These are phyloP conservation scores for Paecilomyces niveus DNA, from an alignment of 2,329 filamentous ascomycete species.

Conservation along the genomic window DNA sequence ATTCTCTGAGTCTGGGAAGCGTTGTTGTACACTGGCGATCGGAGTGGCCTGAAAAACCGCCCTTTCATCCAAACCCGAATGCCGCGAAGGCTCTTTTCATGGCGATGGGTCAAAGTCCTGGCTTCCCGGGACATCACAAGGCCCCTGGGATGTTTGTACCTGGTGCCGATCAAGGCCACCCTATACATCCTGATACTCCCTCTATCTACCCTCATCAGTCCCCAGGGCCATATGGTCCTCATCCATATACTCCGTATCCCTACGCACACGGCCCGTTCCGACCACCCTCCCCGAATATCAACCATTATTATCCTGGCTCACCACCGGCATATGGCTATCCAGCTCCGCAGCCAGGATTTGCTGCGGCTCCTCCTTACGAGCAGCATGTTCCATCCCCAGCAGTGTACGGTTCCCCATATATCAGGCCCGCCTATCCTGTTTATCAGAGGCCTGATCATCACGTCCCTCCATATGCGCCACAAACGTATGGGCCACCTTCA, in stretches of 20 bases:
- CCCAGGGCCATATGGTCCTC: constrained; percentile 22
- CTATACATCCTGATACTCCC: constrained; percentile 4
- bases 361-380: constrained; percentile 10
- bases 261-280: constrained; percentile 20
- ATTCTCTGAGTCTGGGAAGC: constrained; percentile 60
- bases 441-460: constrained; percentile 13
- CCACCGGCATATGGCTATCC: constrained; percentile 14
- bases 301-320: constrained; percentile 14
- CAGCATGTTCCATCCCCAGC: constrained; percentile 11
- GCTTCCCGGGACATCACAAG: constrained; percentile 9
- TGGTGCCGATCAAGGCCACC: constrained; percentile 9
- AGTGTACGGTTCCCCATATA: constrained; percentile 16
- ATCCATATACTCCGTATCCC: constrained; percentile 24
- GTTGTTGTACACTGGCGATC: constrained; percentile 72
- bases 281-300: constrained; percentile 22
- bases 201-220: constrained; percentile 12
- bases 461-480: constrained; percentile 11
- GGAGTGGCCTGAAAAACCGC: constrained; percentile 70
- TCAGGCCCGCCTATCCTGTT: constrained; percentile 13
- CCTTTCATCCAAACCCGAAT: constrained; percentile 59
- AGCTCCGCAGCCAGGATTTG: constrained; percentile 13
- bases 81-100: constrained; percentile 32
- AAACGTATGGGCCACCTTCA: constrained; percentile 8
- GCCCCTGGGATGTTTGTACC: constrained; percentile 9
- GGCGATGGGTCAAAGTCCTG: constrained; percentile 10